Conservation (phyloP, 2,329 filamentous ascomycete species). For the Colletotrichum navitas region DNA sequence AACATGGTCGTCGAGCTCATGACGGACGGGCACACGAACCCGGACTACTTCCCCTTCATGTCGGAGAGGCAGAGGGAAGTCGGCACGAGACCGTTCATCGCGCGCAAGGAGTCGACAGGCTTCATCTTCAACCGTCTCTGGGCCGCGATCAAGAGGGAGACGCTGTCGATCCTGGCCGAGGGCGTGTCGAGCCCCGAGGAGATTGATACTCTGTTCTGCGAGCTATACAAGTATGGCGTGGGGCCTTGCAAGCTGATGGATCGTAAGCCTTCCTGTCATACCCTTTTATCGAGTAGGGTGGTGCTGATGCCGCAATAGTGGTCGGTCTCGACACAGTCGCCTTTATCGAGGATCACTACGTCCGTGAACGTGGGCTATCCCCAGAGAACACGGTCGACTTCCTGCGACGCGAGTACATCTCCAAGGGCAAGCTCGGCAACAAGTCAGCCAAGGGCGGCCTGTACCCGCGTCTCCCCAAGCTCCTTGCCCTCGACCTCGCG, state of each 20-base stretch:
- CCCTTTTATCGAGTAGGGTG: rapidly evolving
- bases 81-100: constrained; percentile 56
- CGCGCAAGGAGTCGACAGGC: constrained; percentile 62
- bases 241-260: constrained; percentile 47
- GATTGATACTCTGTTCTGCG: constrained; percentile 61
- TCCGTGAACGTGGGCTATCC: constrained; percentile 60
- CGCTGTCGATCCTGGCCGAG: constrained; percentile 62
- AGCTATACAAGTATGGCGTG: constrained; percentile 43
- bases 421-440: constrained; percentile 59
- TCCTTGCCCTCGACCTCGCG: constrained; percentile 27
- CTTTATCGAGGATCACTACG: constrained; percentile 66
- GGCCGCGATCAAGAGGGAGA: constrained; percentile 68
- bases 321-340: constrained; percentile 67
- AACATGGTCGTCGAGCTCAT: constrained; percentile 65
- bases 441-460: constrained; percentile 59
- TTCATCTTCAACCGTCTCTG: constrained; percentile 69
- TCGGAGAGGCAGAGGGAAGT: constrained; percentile 54
- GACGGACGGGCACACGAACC: constrained; percentile 61
- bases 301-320: constrained; percentile 47
- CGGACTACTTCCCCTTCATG: constrained; percentile 60
- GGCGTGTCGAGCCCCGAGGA: constrained; percentile 62
- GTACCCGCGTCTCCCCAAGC: constrained; percentile 48
- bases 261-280: constrained; percentile 40
- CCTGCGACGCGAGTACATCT: constrained; percentile 57
- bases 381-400: constrained; percentile 57